Base-by-base conservation (phyloP, 805 yeast genomes). In the Sungouiella thailandica region DNA sequence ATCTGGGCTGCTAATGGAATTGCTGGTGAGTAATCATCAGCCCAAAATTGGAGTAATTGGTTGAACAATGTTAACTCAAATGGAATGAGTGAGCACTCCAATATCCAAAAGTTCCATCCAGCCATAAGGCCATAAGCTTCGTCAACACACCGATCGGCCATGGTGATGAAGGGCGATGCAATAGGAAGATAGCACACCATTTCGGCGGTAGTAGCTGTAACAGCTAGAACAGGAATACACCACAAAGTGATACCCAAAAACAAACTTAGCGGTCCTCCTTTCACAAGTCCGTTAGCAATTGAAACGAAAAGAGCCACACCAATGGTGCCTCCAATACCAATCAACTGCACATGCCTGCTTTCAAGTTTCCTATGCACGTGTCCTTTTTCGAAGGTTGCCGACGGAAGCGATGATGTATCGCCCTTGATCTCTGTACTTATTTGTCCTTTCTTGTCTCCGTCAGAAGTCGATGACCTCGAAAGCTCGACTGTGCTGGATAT, bases 21-120 rank as follows among this genome's bases (percentile, higher is more conserved):
- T 0, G 80, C 94, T 0, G 90, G 81, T 1, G 78, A 70, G 53
- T 77, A 84, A 46, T 78, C 89, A 41, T 76, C 78, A 40, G 84
- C 66, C 95, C 95, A 86, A 49, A 68, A 86, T 50, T 85, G 88
- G 29, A 86, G 69, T 48, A 86, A 78, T 10, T 86, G 72, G 45
- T 84, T 83, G 7, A 82, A 89, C 5, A 88, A 83, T 6, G 83
- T 83, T 34, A 86, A 79, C 58, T 87, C 95, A 49, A 80, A 83
- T 2, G 95, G 95, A 31, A 86, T 81, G 39, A 79, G 77, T 0
- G 83, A 78, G 42, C 88, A 80, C 52, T 83, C 81, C 47, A 83
- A 62, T 41, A 83, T 65, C 74, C 83, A 83, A 50, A 81, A 84
- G 51, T 84, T 83, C 81, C 86, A 84, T 17, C 90, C 88, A 2